Percentiles rank a stretch among this genome's conserved stretches.
Conservation (phyloP, 2,329 filamentous ascomycete species). For the Scopulariopsis brevicaulis region DNA sequence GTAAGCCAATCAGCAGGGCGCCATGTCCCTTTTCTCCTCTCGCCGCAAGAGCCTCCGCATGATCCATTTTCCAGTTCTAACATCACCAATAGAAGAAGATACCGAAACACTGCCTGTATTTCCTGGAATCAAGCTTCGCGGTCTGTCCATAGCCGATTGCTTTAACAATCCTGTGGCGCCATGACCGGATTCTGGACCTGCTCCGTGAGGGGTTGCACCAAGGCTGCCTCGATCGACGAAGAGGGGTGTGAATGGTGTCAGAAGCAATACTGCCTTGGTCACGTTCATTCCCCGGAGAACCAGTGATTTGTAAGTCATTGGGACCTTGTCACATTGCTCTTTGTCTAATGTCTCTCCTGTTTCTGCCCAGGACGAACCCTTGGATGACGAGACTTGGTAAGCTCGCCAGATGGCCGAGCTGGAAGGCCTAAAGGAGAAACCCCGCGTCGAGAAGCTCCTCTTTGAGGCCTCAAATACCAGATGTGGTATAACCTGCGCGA, state of each 20-base stretch:
- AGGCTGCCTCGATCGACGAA: background rate
- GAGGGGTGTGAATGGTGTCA: background rate
- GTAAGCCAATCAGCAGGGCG: too few species aligned
- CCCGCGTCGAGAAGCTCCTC: conserved; percentile 8
- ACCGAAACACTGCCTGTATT: too few species aligned
- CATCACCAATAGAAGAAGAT: too few species aligned
- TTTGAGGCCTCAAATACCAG: conserved; percentile 8
- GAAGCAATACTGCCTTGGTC: background rate
- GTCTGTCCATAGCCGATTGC: too few species aligned
- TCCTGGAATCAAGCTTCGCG: too few species aligned
- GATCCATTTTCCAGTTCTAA: too few species aligned
- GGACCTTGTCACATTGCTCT: background rate
- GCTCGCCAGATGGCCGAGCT: conserved; percentile 10
- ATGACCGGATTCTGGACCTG: too few species aligned
- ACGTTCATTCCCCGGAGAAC: background rate
- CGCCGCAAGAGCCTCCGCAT: too few species aligned
- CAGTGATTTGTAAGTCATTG: background rate
- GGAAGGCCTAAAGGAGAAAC: conserved; percentile 8
- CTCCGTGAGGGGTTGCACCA: too few species aligned
- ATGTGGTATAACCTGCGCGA: conserved; percentile 7
- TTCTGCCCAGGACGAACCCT: conserved; percentile 5
- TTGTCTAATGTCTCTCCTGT: background rate
- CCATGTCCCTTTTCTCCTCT: too few species aligned
- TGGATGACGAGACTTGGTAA: conserved; percentile 10
- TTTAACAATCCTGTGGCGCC: too few species aligned